Conservation (phyloP, 768 basidiomycete genomes). For the Kondoa subrosea region DNA sequence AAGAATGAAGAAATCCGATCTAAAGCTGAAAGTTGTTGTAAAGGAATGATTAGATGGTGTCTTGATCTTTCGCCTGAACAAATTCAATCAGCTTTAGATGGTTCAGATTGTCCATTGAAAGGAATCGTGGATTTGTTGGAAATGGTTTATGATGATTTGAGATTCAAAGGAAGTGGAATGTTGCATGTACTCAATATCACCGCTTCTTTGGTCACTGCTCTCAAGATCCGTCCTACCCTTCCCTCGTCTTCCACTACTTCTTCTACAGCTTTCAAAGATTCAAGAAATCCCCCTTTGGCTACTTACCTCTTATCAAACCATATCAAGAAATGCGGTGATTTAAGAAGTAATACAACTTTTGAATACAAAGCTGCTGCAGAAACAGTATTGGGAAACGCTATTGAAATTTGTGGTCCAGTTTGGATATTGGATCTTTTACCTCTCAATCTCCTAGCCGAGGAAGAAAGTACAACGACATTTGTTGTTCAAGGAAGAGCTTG, state of each 20-base stretch:
- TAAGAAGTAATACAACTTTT: conserved; percentile 63
- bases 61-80: conserved; percentile 12
- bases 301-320: conserved; percentile 37
- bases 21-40: not conserved
- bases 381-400: conserved; percentile 54
- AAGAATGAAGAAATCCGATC: not conserved
- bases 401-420: conserved; percentile 71
- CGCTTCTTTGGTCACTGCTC: conserved; percentile 48
- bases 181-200: conserved; percentile 62
- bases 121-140: conserved; percentile 48
- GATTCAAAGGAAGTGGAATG: conserved; percentile 51
- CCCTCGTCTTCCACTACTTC: too few relatives aligned
- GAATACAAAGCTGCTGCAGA: conserved; percentile 83
- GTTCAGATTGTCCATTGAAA: conserved; percentile 28
- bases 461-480: conserved; percentile 42
- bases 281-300: conserved; percentile 26
- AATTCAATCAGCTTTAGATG: conserved; percentile 7
- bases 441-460: conserved; percentile 64
- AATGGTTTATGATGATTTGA: conserved; percentile 54
- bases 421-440: conserved; percentile 58
- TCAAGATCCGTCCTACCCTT: conserved; percentile 43
- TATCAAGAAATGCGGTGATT: conserved; percentile 57
- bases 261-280: conserved; percentile 29
- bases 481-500: conserved; percentile 70
- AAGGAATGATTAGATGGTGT: not conserved